Evolutionary conservation across 345 rosid species (phyloP).

Genomic region (Eucalyptus cladocalyx): DNA sequence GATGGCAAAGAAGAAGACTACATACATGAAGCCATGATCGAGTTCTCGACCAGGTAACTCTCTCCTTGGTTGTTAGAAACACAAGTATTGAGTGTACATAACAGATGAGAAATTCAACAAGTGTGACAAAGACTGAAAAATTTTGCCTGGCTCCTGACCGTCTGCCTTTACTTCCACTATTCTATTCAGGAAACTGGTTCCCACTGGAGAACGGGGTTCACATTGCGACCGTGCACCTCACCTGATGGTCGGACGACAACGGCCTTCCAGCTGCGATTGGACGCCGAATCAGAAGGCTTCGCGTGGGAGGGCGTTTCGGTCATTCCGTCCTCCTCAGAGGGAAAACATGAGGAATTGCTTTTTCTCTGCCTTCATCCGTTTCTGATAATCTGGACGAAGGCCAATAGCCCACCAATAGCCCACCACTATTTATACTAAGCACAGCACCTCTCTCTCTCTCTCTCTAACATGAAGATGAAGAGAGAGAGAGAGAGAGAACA

Average conservation of each 20-base stretch:
- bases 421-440: background rate
- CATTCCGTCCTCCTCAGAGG: background rate
- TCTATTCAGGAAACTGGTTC: background rate
- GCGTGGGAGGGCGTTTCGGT: background rate
- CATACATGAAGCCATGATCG: background rate
- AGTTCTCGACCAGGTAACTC: background rate
- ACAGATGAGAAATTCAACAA: background rate
- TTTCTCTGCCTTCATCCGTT: background rate
- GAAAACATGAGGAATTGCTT: background rate
- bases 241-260: background rate
- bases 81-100: background rate
- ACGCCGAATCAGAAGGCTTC: background rate
- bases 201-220: background rate
- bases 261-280: background rate
- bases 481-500: background rate
- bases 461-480: background rate
- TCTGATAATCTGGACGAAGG: background rate
- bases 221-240: background rate
- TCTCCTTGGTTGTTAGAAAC: background rate
- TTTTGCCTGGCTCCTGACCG: slow-evolving; percentile 66
- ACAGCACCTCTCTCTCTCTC: background rate
- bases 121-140: background rate
- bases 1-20: background rate
- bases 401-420: background rate
- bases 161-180: slow-evolving; percentile 28